Percentiles rank a stretch among this genome's conserved stretches.
phyloP scores from a whole-genome alignment of 2,329 filamentous ascomycete genomes.

The Aspergillus eucalypticola region DNA sequence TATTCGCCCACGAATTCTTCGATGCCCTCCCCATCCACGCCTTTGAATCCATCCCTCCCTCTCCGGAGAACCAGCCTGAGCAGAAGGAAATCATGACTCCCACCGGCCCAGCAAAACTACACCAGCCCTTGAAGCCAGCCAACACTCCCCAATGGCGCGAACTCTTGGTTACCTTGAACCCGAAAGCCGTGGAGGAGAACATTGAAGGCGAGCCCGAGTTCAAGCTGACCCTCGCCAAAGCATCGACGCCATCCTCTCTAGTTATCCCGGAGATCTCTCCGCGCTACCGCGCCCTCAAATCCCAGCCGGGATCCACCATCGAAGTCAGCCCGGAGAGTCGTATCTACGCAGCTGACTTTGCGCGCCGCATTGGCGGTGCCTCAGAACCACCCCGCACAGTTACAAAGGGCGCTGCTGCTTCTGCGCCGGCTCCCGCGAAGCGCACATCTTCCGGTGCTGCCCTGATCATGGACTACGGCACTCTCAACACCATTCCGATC shows the following conservation, averaged over 20 bases:
- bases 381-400: slow-evolving; percentile 32
- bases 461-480: slow-evolving; percentile 94
- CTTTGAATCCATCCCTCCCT: slow-evolving; percentile 72
- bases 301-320: slow-evolving; percentile 68
- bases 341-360: slow-evolving; percentile 78
- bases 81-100: slow-evolving; percentile 53
- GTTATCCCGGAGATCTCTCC: slow-evolving; percentile 80
- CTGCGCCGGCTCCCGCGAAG: slow-evolving; percentile 52
- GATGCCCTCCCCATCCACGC: slow-evolving; percentile 95
- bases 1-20: slow-evolving; percentile 97
- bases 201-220: slow-evolving; percentile 70
- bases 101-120: slow-evolving; percentile 51
- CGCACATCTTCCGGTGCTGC: slow-evolving; percentile 74
- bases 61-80: slow-evolving; percentile 43
- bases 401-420: slow-evolving; percentile 14
- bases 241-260: slow-evolving; percentile 76
- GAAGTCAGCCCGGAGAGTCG: slow-evolving; percentile 89
- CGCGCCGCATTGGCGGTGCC: slow-evolving; percentile 76
- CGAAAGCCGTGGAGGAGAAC: slow-evolving; percentile 55
- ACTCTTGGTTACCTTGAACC: slow-evolving; percentile 71
- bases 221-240: slow-evolving; percentile 74
- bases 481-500: slow-evolving; percentile 72
- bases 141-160: slow-evolving; percentile 73
- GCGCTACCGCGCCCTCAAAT: slow-evolving; percentile 75
- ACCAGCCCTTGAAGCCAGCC: slow-evolving; percentile 40